Conservation (phyloP, 257 asterid species). For the Solanum sitiens region DNA sequence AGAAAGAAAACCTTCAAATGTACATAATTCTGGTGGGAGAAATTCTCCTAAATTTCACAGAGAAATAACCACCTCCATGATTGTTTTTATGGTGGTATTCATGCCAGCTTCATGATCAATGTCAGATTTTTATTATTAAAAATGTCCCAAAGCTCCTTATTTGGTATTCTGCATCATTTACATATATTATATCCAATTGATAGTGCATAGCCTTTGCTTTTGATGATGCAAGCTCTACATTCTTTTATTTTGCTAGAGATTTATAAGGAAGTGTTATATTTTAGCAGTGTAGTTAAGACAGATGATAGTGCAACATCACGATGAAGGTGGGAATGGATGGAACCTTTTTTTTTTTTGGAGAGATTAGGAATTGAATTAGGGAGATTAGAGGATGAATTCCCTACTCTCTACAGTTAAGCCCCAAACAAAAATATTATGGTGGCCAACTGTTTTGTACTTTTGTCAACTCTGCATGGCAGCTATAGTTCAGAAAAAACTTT, state of each 20-base stretch:
- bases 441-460: not conserved
- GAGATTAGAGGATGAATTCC: not conserved
- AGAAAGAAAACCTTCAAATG: slow-evolving; percentile 42
- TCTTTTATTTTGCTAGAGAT: not conserved
- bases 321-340: not conserved
- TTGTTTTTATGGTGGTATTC: slow-evolving; percentile 20
- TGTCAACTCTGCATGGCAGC: not conserved
- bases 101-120: not conserved
- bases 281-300: not conserved
- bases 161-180: not conserved
- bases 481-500: not conserved
- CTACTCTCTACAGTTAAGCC: not conserved
- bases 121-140: not conserved
- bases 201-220: not conserved
- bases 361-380: not conserved
- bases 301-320: not conserved
- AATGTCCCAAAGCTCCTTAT: not conserved
- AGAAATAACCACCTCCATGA: slow-evolving; percentile 23
- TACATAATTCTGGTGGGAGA: slow-evolving; percentile 40
- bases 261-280: not conserved
- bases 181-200: not conserved
- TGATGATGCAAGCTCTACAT: not conserved
- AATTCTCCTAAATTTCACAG: slow-evolving; percentile 8
- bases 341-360: not conserved
- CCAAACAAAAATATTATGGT: not conserved